Base-by-base conservation (phyloP, 805 yeast species). In the Kodamaea jinghongensis region DNA sequence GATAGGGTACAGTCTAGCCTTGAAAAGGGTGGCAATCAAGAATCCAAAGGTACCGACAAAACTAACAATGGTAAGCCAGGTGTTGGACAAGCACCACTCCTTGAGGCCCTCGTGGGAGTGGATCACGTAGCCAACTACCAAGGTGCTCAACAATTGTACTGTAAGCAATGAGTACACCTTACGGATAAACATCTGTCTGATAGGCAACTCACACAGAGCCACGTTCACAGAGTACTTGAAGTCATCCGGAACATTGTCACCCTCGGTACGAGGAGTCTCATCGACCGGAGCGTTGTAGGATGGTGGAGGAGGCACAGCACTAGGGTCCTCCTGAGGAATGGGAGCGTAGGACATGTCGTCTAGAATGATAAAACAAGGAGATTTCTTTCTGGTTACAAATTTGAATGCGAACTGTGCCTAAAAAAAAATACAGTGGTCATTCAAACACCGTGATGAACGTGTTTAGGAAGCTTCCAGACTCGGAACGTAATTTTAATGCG, bases 221-320 rank as follows among this genome's bases (percentile, higher is more conserved):
- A 88, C 95, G 38, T 76, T 74, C 5, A 84, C 83, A 26, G 84
- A 78, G 60, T 82, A 86, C 58, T 87, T 88, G 76, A 87, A 88
- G 61, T 86, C 95, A 50, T 87, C 85, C 3, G 83, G 82, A 34
- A 75, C 54, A 46, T 63, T 60, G 44, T 63, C 69, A 7, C 60
- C 70, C 6, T 46, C 61, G 8, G 39, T 36, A 39, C 69, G 49
- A 20, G 23, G 23, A 8, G 23, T 8, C 17, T 31, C 33, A 10
- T 26, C 36, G 12, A 17, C 27, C 12, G 63, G 59, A 3, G 44
- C 36, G 23, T 38, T 47, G 40, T 56, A 56, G 5, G 47, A 38
- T n/a, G 61, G 61, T 11, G 62, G 60, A 12, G 37, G 39, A 14
- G 33, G 23, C 23, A 20, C 23, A 20, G 7, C 23, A 20, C 23